Evolutionary conservation across 495 filamentous ascomycete genomes (phyloP).

Genomic region (Tuber melanosporum): DNA sequence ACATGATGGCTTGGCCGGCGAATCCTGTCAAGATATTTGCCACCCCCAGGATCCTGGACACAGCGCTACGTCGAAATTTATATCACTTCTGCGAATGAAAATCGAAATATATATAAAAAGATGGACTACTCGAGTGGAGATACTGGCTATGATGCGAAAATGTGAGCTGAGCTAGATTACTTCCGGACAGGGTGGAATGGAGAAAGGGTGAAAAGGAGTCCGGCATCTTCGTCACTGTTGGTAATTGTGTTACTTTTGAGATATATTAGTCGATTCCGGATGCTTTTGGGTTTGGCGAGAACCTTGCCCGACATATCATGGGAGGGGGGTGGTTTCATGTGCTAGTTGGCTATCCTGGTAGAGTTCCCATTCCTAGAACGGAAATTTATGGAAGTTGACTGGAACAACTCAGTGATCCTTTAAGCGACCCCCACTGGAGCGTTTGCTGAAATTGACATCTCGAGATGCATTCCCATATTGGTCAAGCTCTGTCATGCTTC

Average conservation of each 20-base stretch:
- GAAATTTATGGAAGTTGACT: constrained; percentile 3
- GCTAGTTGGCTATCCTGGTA: neutral
- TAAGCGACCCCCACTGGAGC: neutral
- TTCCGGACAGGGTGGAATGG: neutral
- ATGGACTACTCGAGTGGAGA: neutral
- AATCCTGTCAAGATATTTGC: neutral
- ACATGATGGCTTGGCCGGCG: neutral
- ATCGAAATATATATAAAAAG: constrained; percentile 1
- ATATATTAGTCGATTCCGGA: constrained; percentile 1
- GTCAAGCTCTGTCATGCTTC: neutral
- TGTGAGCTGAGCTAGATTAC: neutral
- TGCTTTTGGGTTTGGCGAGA: neutral
- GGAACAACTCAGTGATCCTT: constrained; percentile 1
- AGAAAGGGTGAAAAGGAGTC: neutral
- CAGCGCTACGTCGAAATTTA: neutral
- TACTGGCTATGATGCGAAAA: neutral
- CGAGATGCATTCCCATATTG: neutral
- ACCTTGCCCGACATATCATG: neutral
- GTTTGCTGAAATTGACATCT: constrained; percentile 4
- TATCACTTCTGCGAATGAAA: neutral
- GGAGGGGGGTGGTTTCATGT: neutral
- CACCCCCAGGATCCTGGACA: neutral
- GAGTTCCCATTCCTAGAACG: neutral
- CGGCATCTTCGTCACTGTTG: neutral
- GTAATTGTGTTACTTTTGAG: constrained; percentile 1